Evolutionary conservation across 495 filamentous ascomycete genomes (phyloP).

Genomic region (Annulohypoxylon nitens): DNA sequence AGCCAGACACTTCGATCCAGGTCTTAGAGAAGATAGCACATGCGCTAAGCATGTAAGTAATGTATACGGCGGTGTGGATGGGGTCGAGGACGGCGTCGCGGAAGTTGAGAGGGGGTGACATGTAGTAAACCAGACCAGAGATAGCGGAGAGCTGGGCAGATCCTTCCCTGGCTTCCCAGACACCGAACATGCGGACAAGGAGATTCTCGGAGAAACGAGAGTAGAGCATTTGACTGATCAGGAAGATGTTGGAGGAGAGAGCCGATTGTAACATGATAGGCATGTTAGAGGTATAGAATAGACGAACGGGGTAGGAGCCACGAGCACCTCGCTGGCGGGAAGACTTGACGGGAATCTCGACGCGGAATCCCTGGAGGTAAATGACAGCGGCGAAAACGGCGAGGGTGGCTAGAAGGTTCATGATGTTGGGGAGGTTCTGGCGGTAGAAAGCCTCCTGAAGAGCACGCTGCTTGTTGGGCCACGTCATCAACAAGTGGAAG

Average conservation of each 20-base stretch:
- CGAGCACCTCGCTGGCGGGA: conserved; percentile 98
- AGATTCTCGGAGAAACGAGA: conserved; percentile 98
- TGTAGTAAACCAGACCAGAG: conserved; percentile 97
- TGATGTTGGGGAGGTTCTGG: conserved; percentile 99
- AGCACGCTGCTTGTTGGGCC: conserved; percentile 98
- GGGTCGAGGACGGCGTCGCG: conserved; percentile 96
- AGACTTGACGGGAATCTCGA: conserved; percentile 99
- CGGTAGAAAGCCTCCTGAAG: conserved; percentile 98
- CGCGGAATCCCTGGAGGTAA: conserved; percentile 99
- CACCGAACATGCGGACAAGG: conserved; percentile 93
- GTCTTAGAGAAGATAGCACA: conserved; percentile 99
- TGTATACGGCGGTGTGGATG: conserved; percentile 95
- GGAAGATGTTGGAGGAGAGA: conserved; percentile 98
- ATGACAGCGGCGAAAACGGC: conserved; percentile 96
- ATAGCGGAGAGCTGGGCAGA: conserved; percentile 93
- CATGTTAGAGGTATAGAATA: conserved; percentile 94
- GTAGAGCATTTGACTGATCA: conserved; percentile 99
- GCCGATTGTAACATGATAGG: conserved; percentile 99
- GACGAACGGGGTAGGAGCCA: conserved; percentile 82
- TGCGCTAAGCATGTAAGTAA: conserved; percentile 95
- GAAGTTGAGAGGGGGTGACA: conserved; percentile 98
- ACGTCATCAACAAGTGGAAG: conserved; percentile 97
- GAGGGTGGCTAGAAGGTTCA: conserved; percentile 96
- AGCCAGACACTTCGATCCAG: conserved; percentile 99
- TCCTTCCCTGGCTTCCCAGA: conserved; percentile 98